These are phyloP conservation scores for Syzygium jambos DNA, from an alignment of 345 rosid genomes.

Conservation along the genomic window DNA sequence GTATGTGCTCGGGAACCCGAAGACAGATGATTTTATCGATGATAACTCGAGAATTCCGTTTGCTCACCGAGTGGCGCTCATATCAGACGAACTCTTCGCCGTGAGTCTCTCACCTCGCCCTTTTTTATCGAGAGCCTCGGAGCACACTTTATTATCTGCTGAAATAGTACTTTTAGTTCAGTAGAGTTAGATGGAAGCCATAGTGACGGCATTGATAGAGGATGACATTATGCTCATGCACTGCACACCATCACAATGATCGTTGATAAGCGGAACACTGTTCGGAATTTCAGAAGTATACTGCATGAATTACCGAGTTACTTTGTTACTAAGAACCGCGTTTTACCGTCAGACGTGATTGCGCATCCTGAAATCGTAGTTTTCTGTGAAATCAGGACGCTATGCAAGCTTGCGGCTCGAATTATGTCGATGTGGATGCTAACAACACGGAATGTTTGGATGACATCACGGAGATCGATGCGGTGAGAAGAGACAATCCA, in stretches of 20 bases:
- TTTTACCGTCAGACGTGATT: not conserved
- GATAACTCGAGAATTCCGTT: slow-evolving; percentile 13
- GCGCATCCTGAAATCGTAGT: not conserved
- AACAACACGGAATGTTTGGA: slow-evolving; percentile 14
- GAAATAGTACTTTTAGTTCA: not conserved
- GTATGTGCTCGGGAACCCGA: slow-evolving; percentile 28
- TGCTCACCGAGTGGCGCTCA: slow-evolving; percentile 11
- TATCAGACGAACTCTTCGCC: slow-evolving; percentile 16
- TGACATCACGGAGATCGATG: slow-evolving; percentile 5
- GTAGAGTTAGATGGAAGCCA: not conserved
- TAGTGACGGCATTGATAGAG: not conserved
- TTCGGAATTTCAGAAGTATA: not conserved
- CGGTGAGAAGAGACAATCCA: slow-evolving; percentile 5
- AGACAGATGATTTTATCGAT: slow-evolving; percentile 20
- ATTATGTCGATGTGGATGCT: slow-evolving; percentile 12
- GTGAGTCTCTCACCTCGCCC: not conserved
- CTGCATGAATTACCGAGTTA: not conserved
- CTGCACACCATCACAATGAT: not conserved
- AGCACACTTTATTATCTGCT: not conserved
- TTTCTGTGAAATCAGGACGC: not conserved
- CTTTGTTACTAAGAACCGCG: not conserved
- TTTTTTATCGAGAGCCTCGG: not conserved
- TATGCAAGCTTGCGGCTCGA: slow-evolving; percentile 12
- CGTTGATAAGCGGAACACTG: not conserved
- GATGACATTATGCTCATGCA: not conserved